phyloP scores from a whole-genome alignment of 176 grass and related monocot species.

The Luzula sylvatica region DNA sequence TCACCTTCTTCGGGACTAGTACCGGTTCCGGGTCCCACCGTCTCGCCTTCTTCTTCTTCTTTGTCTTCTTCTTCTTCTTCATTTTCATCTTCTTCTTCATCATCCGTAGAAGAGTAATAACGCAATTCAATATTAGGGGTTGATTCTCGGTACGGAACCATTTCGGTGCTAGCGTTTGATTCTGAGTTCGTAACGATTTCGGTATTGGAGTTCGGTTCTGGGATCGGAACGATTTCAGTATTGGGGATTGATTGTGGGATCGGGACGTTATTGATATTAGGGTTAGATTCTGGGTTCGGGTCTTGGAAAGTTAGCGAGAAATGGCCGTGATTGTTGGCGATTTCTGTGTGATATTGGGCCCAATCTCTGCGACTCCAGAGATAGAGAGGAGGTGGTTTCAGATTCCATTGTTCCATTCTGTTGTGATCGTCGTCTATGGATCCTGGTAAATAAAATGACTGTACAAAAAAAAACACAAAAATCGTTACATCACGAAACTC shows the following conservation, averaged over 20 bases:
- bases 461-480: slow-evolving; percentile 6
- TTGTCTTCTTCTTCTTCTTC: slow-evolving; percentile 4
- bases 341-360: slow-evolving; percentile 47
- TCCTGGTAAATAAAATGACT: slow-evolving; percentile 94
- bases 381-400: slow-evolving; percentile 64
- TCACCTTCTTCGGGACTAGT: slow-evolving; percentile 15
- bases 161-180: slow-evolving; percentile 4
- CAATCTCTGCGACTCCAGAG: slow-evolving; percentile 86
- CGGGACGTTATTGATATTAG: neutral
- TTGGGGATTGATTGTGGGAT: neutral
- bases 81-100: neutral
- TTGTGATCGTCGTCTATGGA: slow-evolving; percentile 61
- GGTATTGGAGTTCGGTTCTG: too few species aligned
- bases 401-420: slow-evolving; percentile 77
- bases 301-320: slow-evolving; percentile 8
- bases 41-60: slow-evolving; percentile 36
- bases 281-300: neutral
- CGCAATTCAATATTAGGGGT: neutral
- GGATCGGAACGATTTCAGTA: neutral
- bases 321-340: slow-evolving; percentile 53
- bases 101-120: neutral
- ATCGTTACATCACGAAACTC: too few species aligned
- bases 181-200: too few species aligned
- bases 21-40: slow-evolving; percentile 9
- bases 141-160: slow-evolving; percentile 3